Percentiles rank a stretch among this genome's conserved stretches.
These are phyloP conservation scores for Quercus agrifolia DNA, from an alignment of 306 rosid genomes.

Conservation along the genomic window DNA sequence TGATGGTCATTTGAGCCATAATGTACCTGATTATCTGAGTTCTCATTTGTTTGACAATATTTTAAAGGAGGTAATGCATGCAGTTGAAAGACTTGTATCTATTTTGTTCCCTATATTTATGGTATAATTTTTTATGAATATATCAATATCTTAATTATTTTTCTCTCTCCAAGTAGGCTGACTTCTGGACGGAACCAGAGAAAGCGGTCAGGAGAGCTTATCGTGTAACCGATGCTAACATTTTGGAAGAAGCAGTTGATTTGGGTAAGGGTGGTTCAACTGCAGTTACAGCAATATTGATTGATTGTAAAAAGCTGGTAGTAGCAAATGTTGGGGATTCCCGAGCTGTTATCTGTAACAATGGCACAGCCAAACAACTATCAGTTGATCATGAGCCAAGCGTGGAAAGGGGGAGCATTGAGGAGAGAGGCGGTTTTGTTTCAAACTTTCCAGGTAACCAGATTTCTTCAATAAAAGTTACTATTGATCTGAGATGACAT, in stretches of 20 bases:
- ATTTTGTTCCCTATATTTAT: background rate
- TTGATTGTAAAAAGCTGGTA: constrained; percentile 67
- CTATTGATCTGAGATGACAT: background rate
- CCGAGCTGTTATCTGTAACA: constrained; percentile 69
- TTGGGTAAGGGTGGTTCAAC: constrained; percentile 95
- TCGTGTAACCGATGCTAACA: constrained; percentile 56
- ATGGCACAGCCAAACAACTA: constrained; percentile 70
- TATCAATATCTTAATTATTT: constrained; percentile 1
- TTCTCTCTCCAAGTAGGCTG: constrained; percentile 41
- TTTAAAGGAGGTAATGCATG: constrained; percentile 61
- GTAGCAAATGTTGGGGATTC: constrained; percentile 97
- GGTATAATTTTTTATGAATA: background rate
- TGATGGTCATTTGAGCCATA: constrained; percentile 90
- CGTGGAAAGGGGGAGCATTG: constrained; percentile 56
- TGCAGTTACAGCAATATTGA: constrained; percentile 93
- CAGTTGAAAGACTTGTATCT: background rate
- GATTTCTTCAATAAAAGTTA: constrained; percentile 1
- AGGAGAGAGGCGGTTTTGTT: constrained; percentile 86
- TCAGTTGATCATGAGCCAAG: constrained; percentile 90
- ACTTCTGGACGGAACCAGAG: constrained; percentile 73
- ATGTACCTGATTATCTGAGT: constrained; percentile 69
- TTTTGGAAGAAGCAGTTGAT: constrained; percentile 68
- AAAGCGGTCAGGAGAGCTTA: constrained; percentile 74
- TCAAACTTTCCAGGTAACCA: constrained; percentile 85
- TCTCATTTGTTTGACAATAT: constrained; percentile 75